A percentile compares a stretch with the other conserved stretches of the same genome.
These are phyloP conservation scores for Fraxinus quadrangulata DNA, from an alignment of 257 asterid genomes.

Conservation along the genomic window DNA sequence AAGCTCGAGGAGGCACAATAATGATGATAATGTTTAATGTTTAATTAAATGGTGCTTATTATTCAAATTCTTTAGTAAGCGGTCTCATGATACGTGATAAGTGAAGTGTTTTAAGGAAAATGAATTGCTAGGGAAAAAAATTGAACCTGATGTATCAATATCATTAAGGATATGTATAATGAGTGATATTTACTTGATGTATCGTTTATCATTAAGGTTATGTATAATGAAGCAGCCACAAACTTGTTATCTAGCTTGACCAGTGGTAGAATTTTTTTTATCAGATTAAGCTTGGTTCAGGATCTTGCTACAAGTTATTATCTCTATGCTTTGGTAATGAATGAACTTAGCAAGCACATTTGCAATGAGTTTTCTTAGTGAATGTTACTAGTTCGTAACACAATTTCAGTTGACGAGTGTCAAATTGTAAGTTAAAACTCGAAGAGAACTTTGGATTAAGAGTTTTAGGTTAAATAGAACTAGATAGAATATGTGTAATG, in stretches of 20 bases:
- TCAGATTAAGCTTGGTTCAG: neutral
- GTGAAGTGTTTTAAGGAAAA: neutral
- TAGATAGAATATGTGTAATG: neutral
- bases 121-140: neutral
- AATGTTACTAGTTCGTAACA: neutral
- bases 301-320: neutral
- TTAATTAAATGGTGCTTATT: neutral
- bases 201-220: neutral
- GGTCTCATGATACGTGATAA: neutral
- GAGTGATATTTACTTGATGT: neutral
- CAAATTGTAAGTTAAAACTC: neutral
- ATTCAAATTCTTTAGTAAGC: neutral
- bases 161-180: neutral
- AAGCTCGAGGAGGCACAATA: conserved; percentile 4
- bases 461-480: neutral
- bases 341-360: neutral
- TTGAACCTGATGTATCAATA: neutral
- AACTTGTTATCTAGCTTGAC: neutral
- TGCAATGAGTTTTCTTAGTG: neutral
- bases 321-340: neutral
- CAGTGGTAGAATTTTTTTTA: neutral
- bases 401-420: neutral
- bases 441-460: neutral
- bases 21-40: neutral
- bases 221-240: neutral